A percentile compares a stretch with the other conserved stretches of the same genome.
These are phyloP conservation scores for Populus simonii DNA, from an alignment of 345 rosid species.

Conservation along the genomic window DNA sequence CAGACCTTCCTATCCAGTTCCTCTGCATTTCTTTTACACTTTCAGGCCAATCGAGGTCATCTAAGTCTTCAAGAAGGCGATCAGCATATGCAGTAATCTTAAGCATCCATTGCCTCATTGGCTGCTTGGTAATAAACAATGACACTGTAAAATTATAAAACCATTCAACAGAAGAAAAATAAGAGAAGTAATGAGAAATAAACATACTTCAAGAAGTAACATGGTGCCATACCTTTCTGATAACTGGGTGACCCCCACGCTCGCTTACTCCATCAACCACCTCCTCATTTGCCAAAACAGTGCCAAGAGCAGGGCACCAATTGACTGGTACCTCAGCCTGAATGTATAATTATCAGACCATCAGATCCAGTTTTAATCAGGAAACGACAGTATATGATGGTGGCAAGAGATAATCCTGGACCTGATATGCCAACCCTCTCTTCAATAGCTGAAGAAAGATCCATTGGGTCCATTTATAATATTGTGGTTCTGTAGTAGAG, in stretches of 20 bases:
- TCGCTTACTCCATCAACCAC: constrained; percentile 96
- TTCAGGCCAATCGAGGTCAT: constrained; percentile 95
- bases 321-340: constrained; percentile 98
- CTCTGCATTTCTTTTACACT: constrained; percentile 89
- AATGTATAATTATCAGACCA: constrained; percentile 20
- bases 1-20: constrained; percentile 95
- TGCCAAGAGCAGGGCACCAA: constrained; percentile 99
- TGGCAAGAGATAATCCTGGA: constrained; percentile 26
- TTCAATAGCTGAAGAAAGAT: constrained; percentile 89
- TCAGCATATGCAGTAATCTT: constrained; percentile 93
- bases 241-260: constrained; percentile 92
- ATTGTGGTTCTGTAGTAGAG: constrained; percentile 85
- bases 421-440: constrained; percentile 99
- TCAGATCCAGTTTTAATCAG: constrained; percentile 17
- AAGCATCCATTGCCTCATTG: constrained; percentile 99
- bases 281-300: constrained; percentile 98
- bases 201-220: background rate
- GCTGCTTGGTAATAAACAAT: constrained; percentile 98
- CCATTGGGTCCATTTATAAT: constrained; percentile 97
- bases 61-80: constrained; percentile 85
- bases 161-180: constrained; percentile 46
- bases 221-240: constrained; percentile 68
- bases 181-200: constrained; percentile 19
- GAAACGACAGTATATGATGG: constrained; percentile 11
- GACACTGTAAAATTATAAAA: constrained; percentile 86